Evolutionary conservation across 2,329 filamentous ascomycete species (phyloP).

Genomic region (Colletotrichum neosansevieriae): DNA sequence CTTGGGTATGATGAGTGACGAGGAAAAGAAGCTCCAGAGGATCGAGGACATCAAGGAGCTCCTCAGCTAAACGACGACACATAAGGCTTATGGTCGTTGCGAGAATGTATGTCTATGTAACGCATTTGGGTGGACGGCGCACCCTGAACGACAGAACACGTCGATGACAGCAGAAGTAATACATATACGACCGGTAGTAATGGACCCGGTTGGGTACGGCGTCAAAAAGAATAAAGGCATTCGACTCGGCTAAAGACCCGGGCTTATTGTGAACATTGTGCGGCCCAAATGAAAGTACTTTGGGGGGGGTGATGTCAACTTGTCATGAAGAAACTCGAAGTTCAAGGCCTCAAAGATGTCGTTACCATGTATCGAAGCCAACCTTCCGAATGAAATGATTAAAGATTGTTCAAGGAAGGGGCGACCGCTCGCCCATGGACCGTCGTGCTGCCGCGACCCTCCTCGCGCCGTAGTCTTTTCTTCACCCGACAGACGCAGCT

Average conservation of each 20-base stretch:
- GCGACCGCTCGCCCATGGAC: no score
- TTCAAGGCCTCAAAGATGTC: no score
- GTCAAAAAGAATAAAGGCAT: neutral
- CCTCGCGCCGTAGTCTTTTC: no score
- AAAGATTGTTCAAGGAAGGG: no score
- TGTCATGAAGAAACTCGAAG: neutral
- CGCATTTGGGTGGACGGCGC: neutral
- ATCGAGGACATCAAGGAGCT: constrained; percentile 96
- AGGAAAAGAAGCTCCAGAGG: constrained; percentile 89
- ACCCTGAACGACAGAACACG: neutral
- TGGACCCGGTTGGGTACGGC: neutral
- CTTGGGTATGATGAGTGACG: constrained; percentile 93
- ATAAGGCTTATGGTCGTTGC: constrained; percentile 2
- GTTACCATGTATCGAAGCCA: no score
- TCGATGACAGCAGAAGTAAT: neutral
- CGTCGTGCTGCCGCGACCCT: no score
- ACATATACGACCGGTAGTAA: neutral
- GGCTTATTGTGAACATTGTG: neutral
- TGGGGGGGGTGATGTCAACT: neutral
- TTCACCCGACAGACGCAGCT: no score
- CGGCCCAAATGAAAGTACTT: neutral
- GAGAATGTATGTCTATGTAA: constrained; percentile 11
- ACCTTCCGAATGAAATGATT: no score
- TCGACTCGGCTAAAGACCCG: neutral
- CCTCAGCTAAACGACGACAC: constrained; percentile 66